phyloP scores from a whole-genome alignment of 495 filamentous ascomycete species.

The Penicillium coffeae region DNA sequence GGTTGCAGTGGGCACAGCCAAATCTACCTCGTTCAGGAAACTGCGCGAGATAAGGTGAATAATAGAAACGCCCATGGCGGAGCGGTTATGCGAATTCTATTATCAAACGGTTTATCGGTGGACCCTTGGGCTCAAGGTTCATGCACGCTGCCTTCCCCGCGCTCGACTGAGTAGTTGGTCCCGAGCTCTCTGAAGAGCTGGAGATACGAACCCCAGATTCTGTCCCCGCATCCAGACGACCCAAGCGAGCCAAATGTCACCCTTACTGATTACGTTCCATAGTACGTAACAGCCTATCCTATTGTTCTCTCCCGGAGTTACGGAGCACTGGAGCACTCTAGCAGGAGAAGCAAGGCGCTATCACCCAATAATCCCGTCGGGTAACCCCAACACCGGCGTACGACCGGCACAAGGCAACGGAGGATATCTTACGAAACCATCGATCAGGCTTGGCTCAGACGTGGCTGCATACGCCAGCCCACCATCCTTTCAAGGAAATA shows the following conservation, averaged over 20 bases:
- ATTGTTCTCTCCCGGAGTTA: neutral
- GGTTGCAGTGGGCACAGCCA: too few species aligned
- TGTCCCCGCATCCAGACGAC: constrained; percentile 19
- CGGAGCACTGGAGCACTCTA: too few species aligned
- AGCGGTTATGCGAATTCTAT: neutral
- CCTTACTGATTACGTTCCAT: neutral
- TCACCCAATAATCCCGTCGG: too few species aligned
- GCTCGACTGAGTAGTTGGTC: constrained; percentile 12
- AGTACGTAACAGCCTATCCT: neutral
- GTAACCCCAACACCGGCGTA: too few species aligned
- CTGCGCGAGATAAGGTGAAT: too few species aligned
- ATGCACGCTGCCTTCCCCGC: neutral
- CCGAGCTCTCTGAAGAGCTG: constrained; percentile 8
- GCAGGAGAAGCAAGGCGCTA: too few species aligned
- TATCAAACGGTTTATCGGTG: neutral
- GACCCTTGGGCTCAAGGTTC: neutral
- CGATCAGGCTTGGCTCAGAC: neutral
- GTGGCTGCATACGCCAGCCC: neutral
- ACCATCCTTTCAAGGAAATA: neutral
- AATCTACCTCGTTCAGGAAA: too few species aligned
- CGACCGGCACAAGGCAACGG: too few species aligned
- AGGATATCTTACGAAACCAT: neutral
- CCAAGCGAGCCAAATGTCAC: constrained; percentile 23
- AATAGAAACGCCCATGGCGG: too few species aligned
- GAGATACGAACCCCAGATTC: constrained; percentile 19